Percentiles rank a stretch among this genome's conserved stretches.
Evolutionary conservation across 257 asterid genomes (phyloP).

Genomic region (Solanum virginianum): DNA sequence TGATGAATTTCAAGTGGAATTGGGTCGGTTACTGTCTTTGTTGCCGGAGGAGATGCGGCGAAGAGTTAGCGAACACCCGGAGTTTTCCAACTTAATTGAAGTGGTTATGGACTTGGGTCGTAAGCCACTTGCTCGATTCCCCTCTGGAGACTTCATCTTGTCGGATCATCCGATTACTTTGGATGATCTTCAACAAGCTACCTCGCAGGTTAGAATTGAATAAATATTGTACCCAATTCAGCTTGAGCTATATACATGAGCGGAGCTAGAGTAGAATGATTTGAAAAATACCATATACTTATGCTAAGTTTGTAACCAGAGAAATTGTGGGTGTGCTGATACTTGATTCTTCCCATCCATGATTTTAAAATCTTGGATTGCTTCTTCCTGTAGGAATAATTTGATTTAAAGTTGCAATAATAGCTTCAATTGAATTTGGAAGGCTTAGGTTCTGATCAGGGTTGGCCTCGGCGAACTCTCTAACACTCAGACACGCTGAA

Average conservation of each 20-base stretch:
- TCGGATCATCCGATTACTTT: slow-evolving; percentile 55
- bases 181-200: slow-evolving; percentile 64
- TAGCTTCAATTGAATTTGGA: not conserved
- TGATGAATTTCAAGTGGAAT: slow-evolving; percentile 56
- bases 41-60: slow-evolving; percentile 85
- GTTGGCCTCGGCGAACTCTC: not conserved
- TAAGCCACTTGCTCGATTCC: slow-evolving; percentile 87
- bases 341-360: not conserved
- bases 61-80: slow-evolving; percentile 58
- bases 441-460: not conserved
- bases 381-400: not conserved
- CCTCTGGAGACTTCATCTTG: slow-evolving; percentile 77
- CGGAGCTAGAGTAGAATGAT: not conserved
- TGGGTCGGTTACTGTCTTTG: slow-evolving; percentile 51
- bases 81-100: slow-evolving; percentile 63
- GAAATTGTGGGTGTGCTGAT: not conserved
- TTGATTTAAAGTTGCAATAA: not conserved
- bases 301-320: not conserved
- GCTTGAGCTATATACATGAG: not conserved
- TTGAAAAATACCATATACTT: not conserved
- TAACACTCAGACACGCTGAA: not conserved
- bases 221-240: not conserved
- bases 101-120: slow-evolving; percentile 97
- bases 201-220: slow-evolving; percentile 36
- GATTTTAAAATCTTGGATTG: not conserved